A percentile compares a stretch with the other conserved stretches of the same genome.
phyloP scores from a whole-genome alignment of 116 monocot genomes.

The Papilionanthe hybrid region DNA sequence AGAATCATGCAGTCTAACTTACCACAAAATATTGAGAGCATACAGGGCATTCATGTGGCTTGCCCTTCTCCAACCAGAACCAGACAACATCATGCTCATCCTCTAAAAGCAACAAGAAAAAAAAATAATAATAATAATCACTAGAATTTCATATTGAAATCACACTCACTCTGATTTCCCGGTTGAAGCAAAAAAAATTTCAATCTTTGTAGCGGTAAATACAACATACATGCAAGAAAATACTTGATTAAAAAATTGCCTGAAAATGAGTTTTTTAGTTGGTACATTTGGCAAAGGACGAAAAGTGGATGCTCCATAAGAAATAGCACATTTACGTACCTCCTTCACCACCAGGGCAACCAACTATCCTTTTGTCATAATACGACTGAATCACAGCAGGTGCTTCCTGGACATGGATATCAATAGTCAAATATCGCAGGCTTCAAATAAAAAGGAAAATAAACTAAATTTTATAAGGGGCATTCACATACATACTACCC shows the following conservation, averaged over 20 bases:
- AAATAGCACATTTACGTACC: constrained; percentile 7
- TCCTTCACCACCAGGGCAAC: constrained; percentile 38
- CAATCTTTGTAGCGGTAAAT: background rate
- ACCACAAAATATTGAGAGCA: constrained; percentile 34
- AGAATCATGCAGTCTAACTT: background rate
- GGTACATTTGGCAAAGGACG: background rate
- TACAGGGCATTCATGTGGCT: constrained; percentile 29
- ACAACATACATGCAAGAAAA: background rate
- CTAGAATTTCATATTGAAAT: background rate
- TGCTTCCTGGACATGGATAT: constrained; percentile 20
- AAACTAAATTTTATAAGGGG: background rate
- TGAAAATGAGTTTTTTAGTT: background rate
- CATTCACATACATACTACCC: too few species aligned
- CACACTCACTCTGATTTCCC: background rate
- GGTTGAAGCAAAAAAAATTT: background rate
- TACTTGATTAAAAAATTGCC: background rate
- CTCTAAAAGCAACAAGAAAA: constrained; percentile 9
- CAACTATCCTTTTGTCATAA: constrained; percentile 37
- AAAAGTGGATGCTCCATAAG: background rate
- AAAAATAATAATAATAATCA: background rate
- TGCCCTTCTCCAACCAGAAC: constrained; percentile 30
- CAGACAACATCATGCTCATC: constrained; percentile 34
- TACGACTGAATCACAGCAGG: constrained; percentile 29
- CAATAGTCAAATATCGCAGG: background rate
- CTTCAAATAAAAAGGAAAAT: background rate